These are phyloP conservation scores for Brassica balearica DNA, from an alignment of 441 rosid species.

Conservation along the genomic window DNA sequence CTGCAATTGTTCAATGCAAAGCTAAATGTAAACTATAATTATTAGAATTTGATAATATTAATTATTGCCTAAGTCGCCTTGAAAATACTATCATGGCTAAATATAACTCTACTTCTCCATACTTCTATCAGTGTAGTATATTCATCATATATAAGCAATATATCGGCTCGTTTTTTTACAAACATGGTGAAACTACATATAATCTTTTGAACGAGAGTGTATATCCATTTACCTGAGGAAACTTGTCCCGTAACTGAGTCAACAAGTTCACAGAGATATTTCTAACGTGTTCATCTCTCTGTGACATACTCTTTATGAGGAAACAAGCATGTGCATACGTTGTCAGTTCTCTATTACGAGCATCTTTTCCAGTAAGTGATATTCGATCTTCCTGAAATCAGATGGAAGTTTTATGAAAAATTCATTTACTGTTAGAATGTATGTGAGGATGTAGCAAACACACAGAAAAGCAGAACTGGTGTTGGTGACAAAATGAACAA, in stretches of 20 bases:
- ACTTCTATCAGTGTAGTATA: conserved; percentile 8
- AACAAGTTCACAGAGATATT: conserved; percentile 86
- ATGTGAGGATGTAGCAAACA: not conserved
- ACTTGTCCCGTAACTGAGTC: conserved; percentile 91
- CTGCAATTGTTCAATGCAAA: conserved; percentile 18
- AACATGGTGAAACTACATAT: conserved; percentile 21
- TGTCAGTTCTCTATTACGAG: conserved; percentile 82
- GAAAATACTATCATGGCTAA: conserved; percentile 10
- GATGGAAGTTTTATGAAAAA: conserved; percentile 38
- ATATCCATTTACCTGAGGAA: conserved; percentile 79
- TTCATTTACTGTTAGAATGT: conserved; percentile 16
- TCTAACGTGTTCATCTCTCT: conserved; percentile 96
- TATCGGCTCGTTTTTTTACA: conserved; percentile 19
- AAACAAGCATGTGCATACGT: conserved; percentile 87
- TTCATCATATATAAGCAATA: conserved; percentile 4
- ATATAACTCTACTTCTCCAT: conserved; percentile 5
- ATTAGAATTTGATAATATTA: conserved; percentile 16
- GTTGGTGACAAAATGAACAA: conserved; percentile 25
- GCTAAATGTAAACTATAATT: not conserved
- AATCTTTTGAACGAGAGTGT: not conserved
- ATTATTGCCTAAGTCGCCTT: not conserved
- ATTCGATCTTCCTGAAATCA: conserved; percentile 86
- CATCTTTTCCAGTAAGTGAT: conserved; percentile 80
- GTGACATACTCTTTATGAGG: conserved; percentile 93
- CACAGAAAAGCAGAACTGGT: conserved; percentile 23